Base-by-base conservation (phyloP, 805 yeast genomes). In the Candida argentea region DNA sequence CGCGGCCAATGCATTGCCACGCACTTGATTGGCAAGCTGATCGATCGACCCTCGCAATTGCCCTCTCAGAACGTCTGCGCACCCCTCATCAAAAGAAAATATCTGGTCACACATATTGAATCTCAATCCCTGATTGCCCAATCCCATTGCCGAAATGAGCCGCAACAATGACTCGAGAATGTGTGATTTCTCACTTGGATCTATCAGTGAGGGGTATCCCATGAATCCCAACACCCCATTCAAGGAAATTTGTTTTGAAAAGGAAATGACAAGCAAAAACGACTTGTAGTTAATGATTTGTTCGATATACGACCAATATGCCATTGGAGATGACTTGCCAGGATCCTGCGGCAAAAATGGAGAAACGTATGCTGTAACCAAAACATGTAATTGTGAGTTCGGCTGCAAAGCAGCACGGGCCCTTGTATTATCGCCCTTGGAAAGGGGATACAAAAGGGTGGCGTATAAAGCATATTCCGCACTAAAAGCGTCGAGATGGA, bases 251-350 rank as follows among this genome's bases (percentile, higher is more conserved):
- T 40, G 36, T 24, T 43, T 42, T 1, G 49, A 40, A 14, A 44
- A 33, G 3, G 57, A 41, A 20, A 59, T 37, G 5, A 57, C 35
- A 25, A 55, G 35, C 13, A 57, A 37, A 25, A 55, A 51, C 16
- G 39, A 41, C 34, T 58, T 56, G 29, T 45, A 39, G 31, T 56
- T 57, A n/a, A 57, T 44, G 5, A 50, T 42, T n/a, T 37, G 35
- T 8, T 25, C 24, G 11, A 55, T 28, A 29, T 48, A 49, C 13
- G 14, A 14, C 20, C 20, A 18, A 10, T 10, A 18, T 11, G 6
- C 7, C n/a, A 13, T 5, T 9, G 15, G 10, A 14, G 5, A 14
- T 6, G 29, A 14, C 12, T 13, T 16, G 10, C 18, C 3, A 6
- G 19, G 17, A 10, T 22, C 9, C 5, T 12, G 12, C n/a, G 25